Conservation (phyloP, 305 asterid species). For the Coffea humblotiana region DNA sequence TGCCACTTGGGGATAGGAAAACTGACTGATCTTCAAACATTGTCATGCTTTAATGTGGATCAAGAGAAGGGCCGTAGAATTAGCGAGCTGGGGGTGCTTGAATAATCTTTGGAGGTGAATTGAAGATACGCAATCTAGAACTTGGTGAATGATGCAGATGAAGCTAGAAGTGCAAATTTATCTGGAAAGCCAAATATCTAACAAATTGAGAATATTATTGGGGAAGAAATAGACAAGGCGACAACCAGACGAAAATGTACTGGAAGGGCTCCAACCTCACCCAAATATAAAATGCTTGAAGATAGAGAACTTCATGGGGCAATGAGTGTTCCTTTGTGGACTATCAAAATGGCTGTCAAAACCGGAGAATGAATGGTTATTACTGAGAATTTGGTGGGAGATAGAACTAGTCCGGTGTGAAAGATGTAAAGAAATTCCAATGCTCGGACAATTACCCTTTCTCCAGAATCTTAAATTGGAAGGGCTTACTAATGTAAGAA, state of each 20-base stretch:
- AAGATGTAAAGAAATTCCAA: background rate
- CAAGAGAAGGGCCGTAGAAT: slow-evolving; percentile 13
- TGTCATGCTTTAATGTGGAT: background rate
- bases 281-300: slow-evolving; percentile 6
- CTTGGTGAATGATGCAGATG: slow-evolving; percentile 16
- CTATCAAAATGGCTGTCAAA: background rate
- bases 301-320: slow-evolving; percentile 14
- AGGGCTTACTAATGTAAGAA: background rate
- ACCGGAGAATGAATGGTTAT: background rate
- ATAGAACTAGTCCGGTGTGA: background rate
- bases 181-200: slow-evolving; percentile 12
- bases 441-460: background rate
- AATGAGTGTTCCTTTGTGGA: background rate
- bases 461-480: background rate
- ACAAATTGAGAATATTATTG: background rate
- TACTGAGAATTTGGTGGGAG: background rate
- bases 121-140: slow-evolving; percentile 19
- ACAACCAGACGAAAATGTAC: slow-evolving; percentile 5
- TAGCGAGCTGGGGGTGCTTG: slow-evolving; percentile 15
- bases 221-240: background rate
- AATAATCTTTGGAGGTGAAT: background rate
- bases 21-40: slow-evolving; percentile 27
- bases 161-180: slow-evolving; percentile 17
- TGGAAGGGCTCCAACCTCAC: slow-evolving; percentile 41
- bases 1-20: slow-evolving; percentile 26